Base-by-base conservation (phyloP, 345 rosid species). In the Lagerstroemia speciosa region DNA sequence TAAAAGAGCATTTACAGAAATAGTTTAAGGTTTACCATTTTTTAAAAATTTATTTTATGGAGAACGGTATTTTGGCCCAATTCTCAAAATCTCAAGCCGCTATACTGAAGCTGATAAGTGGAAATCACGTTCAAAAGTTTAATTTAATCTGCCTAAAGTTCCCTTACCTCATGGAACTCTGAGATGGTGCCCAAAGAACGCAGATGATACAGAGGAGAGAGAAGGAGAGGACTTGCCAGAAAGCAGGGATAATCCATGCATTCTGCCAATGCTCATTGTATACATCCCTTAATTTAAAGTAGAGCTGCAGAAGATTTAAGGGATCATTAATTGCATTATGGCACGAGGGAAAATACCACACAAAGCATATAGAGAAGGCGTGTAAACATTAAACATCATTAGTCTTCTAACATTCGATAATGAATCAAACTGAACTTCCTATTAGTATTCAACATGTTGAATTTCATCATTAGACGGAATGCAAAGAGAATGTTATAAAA, bases 181-280 rank as follows among this genome's bases (percentile, higher is more conserved):
- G 87, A 17, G 98, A 94, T 65, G 99, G 99, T 32, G 99, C 93
- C 99, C 96, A 91, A 30, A 94, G 97, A 82, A 76, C 85, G 66
- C 93, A 89, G 36, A 94, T 92, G 72, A 94, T 81, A 26, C 83
- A 79, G n/a, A 92, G 86, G 32, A 94, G 85, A 30, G 93, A 89
- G 72, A 89, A 89, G 9, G 97, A 91, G 65, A 92, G 85, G 27
- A 94, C 78, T 72, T 92, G 99, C 99, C 99, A 91, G 74, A 91
- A 88, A 58, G 96, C 95, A 2, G 98, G 92, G 78, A 94, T 86
- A 78, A 91, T 82, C 98, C 99, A 94, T 31, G 96, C 96, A 62
- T 83, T 88, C 83, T 88, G 96, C 99, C 99, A 94, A 30, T 76
- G 85, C 77, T 91, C 97, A 34, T 94, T 94, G 78, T 91, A 91